Evolutionary conservation across 1,284 basidiomycete species (phyloP).

Genomic region (Pseudozyma sp.): DNA sequence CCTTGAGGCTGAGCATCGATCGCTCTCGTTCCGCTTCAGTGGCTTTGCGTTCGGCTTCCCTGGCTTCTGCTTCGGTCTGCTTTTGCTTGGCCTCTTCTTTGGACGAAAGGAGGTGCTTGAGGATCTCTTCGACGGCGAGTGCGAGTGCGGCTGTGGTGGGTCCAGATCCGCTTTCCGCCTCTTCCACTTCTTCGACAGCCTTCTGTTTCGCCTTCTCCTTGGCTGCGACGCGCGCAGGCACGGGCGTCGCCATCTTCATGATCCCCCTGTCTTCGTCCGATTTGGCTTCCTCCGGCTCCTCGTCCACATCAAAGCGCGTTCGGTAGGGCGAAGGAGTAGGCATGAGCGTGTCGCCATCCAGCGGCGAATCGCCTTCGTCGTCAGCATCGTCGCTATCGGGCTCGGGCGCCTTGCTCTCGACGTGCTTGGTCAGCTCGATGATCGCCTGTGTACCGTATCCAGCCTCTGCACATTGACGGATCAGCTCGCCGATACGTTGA

Average conservation of each 20-base stretch:
- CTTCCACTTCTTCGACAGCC: conserved; percentile 2
- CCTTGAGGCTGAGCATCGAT: conserved; percentile 30
- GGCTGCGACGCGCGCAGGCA: conserved; percentile 17
- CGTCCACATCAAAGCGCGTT: conserved; percentile 29
- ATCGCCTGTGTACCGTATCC: conserved; percentile 55
- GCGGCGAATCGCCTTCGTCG: background rate
- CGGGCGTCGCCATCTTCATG: conserved; percentile 30
- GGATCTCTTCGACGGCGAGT: conserved; percentile 61
- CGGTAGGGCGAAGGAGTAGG: conserved; percentile 35
- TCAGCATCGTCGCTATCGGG: conserved; percentile 10
- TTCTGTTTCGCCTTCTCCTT: conserved; percentile 16
- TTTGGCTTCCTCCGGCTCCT: conserved; percentile 27
- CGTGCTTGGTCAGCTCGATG: conserved; percentile 40
- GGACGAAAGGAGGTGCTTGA: conserved; percentile 59
- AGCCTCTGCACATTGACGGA: conserved; percentile 40
- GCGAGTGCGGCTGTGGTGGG: conserved; percentile 48
- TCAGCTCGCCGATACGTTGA: conserved; percentile 23
- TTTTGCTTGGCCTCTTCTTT: conserved; percentile 55
- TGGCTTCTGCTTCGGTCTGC: conserved; percentile 28
- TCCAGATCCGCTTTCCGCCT: conserved; percentile 8
- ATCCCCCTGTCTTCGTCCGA: conserved; percentile 13
- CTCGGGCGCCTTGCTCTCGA: conserved; percentile 38
- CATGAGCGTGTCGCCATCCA: conserved; percentile 34
- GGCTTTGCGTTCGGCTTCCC: conserved; percentile 32
- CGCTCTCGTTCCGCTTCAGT: conserved; percentile 27